Evolutionary conservation across 2,329 filamentous ascomycete species (phyloP).

Genomic region (Helotiales sp.): DNA sequence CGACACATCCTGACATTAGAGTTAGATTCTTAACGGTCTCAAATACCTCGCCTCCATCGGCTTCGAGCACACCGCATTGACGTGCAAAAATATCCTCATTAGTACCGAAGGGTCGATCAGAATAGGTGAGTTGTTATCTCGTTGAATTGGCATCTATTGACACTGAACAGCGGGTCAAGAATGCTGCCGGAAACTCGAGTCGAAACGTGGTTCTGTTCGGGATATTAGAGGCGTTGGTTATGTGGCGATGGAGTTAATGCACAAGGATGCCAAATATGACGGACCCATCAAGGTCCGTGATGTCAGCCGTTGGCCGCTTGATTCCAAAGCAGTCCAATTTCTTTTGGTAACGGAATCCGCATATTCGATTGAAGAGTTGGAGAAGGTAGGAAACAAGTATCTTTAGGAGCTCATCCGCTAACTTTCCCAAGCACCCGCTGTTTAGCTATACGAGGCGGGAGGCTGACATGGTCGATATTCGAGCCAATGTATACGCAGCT

Average conservation of each 20-base stretch:
- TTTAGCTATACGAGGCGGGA: not conserved
- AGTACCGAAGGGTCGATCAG: slow-evolving; percentile 19
- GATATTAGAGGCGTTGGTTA: slow-evolving; percentile 27
- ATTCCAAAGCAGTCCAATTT: slow-evolving; percentile 17
- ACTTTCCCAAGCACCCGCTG: not conserved
- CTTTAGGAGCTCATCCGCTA: not conserved
- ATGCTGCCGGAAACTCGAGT: slow-evolving; percentile 14
- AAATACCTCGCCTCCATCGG: slow-evolving; percentile 17
- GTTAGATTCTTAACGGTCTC: slow-evolving; percentile 21
- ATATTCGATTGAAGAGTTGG: not conserved
- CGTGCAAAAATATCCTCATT: slow-evolving; percentile 26
- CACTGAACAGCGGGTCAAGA: slow-evolving; percentile 19
- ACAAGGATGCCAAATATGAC: slow-evolving; percentile 17
- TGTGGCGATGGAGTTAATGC: slow-evolving; percentile 24
- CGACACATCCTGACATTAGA: not conserved
- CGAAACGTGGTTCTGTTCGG: slow-evolving; percentile 5
- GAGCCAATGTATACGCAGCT: not conserved
- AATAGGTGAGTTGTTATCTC: slow-evolving; percentile 13
- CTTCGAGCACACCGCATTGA: slow-evolving; percentile 18
- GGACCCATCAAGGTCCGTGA: slow-evolving; percentile 15
- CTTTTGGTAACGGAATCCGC: slow-evolving; percentile 14
- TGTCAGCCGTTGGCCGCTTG: slow-evolving; percentile 12
- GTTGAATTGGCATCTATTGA: slow-evolving; percentile 17
- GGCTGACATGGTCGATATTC: not conserved
- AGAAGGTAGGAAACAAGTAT: not conserved